Evolutionary conservation across 1,284 basidiomycete species (phyloP).

Genomic region (Trametes sp.): DNA sequence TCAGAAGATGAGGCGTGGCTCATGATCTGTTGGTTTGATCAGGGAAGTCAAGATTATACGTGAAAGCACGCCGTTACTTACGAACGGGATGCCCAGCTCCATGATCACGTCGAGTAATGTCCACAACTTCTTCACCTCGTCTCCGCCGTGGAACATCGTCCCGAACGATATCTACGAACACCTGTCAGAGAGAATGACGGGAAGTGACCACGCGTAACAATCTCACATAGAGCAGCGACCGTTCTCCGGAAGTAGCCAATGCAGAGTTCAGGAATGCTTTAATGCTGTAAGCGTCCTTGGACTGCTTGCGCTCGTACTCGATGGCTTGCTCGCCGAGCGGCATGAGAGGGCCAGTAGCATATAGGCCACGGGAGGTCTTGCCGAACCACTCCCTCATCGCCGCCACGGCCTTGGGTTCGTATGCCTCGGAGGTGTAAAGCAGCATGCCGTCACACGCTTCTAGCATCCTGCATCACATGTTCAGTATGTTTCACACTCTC

Average conservation of each 20-base stretch:
- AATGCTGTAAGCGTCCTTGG: slow-evolving; percentile 21
- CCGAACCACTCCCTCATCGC: slow-evolving; percentile 29
- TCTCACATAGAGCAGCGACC: slow-evolving; percentile 35
- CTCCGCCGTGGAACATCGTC: slow-evolving; percentile 22
- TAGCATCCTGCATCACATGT: slow-evolving; percentile 14
- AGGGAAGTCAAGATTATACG: neutral
- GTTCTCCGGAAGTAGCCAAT: slow-evolving; percentile 25
- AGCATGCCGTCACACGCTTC: slow-evolving; percentile 30
- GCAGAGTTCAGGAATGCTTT: slow-evolving; percentile 28
- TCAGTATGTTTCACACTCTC: neutral
- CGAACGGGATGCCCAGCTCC: slow-evolving; percentile 29
- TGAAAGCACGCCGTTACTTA: slow-evolving; percentile 4
- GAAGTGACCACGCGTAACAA: too few species aligned
- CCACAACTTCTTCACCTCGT: slow-evolving; percentile 25
- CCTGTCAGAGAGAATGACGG: too few species aligned
- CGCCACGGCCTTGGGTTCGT: slow-evolving; percentile 29
- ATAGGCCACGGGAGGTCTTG: slow-evolving; percentile 25
- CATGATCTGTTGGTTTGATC: slow-evolving; percentile 26
- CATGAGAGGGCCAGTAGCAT: slow-evolving; percentile 28
- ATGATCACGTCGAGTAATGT: slow-evolving; percentile 28
- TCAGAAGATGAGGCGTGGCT: slow-evolving; percentile 26
- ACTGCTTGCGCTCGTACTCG: slow-evolving; percentile 20
- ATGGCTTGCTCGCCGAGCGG: slow-evolving; percentile 14
- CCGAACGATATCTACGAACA: slow-evolving; percentile 27
- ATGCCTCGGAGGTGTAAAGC: slow-evolving; percentile 29